phyloP scores from a whole-genome alignment of 306 rosid genomes.

The Rosa rugosa region DNA sequence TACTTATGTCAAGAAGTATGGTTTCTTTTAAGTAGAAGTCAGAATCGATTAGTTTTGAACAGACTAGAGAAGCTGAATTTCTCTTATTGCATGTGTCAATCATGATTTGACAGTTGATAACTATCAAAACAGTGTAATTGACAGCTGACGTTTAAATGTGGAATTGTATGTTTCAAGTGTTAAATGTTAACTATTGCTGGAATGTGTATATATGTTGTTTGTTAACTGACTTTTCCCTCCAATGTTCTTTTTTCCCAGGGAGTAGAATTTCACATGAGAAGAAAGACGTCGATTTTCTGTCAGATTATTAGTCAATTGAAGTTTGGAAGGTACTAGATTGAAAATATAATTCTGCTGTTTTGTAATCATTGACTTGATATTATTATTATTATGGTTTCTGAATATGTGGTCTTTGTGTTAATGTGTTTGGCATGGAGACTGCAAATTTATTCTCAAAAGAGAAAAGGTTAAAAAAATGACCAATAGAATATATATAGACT shows the following conservation, averaged over 20 bases:
- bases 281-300: constrained; percentile 14
- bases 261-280: constrained; percentile 22
- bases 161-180: background rate
- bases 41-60: background rate
- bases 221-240: background rate
- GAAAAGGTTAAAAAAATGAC: background rate
- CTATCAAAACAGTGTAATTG: too few relatives aligned
- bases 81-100: background rate
- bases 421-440: background rate
- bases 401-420: background rate
- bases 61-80: background rate
- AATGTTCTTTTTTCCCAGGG: constrained; percentile 27
- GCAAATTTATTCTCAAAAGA: background rate
- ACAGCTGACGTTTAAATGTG: too few relatives aligned
- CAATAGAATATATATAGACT: background rate
- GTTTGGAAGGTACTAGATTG: constrained; percentile 6
- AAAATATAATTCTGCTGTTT: constrained; percentile 4
- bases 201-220: background rate
- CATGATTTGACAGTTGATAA: background rate
- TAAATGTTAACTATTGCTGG: too few relatives aligned
- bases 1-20: background rate
- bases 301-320: constrained; percentile 20
- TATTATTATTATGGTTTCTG: too few relatives aligned
- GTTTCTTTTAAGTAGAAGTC: too few relatives aligned
- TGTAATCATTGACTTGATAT: background rate